Conservation (phyloP, 768 basidiomycete genomes). For the Leccinum barrowsii region DNA sequence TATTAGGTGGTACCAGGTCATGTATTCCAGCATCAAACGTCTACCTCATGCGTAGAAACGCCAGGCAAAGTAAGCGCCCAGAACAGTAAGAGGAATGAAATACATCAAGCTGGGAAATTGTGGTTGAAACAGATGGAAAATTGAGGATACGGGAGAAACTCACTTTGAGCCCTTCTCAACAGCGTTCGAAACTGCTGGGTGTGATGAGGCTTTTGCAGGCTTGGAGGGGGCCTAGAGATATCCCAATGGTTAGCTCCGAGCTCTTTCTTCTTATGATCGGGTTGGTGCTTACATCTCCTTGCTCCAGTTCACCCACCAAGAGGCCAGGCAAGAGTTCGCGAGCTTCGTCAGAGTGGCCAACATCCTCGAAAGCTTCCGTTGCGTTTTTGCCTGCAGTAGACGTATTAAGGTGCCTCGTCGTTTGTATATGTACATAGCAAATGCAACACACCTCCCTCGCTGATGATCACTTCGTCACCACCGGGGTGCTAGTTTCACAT, state of each 20-base stretch:
- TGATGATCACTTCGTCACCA: constrained; percentile 95
- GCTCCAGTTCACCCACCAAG: constrained; percentile 80
- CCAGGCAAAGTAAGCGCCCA: constrained; percentile 88
- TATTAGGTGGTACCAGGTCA: background rate
- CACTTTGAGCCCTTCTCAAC: constrained; percentile 71
- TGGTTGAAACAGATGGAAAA: background rate
- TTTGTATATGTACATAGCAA: background rate
- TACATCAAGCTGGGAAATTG: constrained; percentile 61
- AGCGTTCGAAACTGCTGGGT: constrained; percentile 38
- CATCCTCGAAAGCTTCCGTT: constrained; percentile 98
- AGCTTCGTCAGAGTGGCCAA: constrained; percentile 98
- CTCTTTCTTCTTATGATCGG: background rate
- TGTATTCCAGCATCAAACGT: background rate
- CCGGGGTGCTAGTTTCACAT: constrained; percentile 72
- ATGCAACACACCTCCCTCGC: constrained; percentile 75
- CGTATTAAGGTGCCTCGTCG: background rate
- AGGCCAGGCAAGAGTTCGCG: constrained; percentile 77
- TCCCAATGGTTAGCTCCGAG: constrained; percentile 2
- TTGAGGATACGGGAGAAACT: constrained; percentile 20
- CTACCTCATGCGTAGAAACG: constrained; percentile 53
- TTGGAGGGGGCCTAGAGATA: constrained; percentile 46
- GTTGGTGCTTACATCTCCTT: constrained; percentile 50
- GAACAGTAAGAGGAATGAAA: constrained; percentile 72
- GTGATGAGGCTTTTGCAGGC: constrained; percentile 45
- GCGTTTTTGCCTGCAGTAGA: constrained; percentile 76